Conservation (phyloP, 306 rosid genomes). For the Amphicarpaea edgeworthii region DNA sequence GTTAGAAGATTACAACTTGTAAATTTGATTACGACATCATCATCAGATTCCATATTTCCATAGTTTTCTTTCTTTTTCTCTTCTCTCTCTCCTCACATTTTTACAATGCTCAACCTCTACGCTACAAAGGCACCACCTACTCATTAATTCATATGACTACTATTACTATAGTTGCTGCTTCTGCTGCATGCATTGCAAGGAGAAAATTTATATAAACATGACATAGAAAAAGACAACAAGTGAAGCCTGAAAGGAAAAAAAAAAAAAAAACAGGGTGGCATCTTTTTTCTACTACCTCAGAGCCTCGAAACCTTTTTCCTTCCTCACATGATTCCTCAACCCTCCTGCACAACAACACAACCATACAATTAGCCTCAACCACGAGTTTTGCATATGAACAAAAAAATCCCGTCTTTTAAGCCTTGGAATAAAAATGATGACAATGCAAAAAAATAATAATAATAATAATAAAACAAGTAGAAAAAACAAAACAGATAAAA, state of each 20-base stretch:
- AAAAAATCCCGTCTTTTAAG: not conserved
- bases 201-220: conserved; percentile 58
- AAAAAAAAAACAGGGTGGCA: conserved; percentile 54
- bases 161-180: conserved; percentile 43
- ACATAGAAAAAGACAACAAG: conserved; percentile 59
- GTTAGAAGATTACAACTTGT: conserved; percentile 56
- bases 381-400: conserved; percentile 26
- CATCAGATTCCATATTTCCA: conserved; percentile 53
- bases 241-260: conserved; percentile 47
- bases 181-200: conserved; percentile 52
- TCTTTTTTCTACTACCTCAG: conserved; percentile 59
- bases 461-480: not conserved
- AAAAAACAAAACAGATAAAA: conserved; percentile 2
- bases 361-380: conserved; percentile 56
- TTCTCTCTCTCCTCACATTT: conserved; percentile 36
- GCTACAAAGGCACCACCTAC: conserved; percentile 52
- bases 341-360: conserved; percentile 74
- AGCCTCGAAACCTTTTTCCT: conserved; percentile 65
- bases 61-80: conserved; percentile 2
- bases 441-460: not conserved
- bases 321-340: conserved; percentile 79
- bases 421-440: conserved; percentile 25
- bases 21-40: conserved; percentile 53
- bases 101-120: conserved; percentile 60
- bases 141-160: conserved; percentile 43